Percentiles rank a stretch among this genome's conserved stretches.
Evolutionary conservation across 2,329 filamentous ascomycete species (phyloP).

Genomic region (Dactylonectria estremocensis): DNA sequence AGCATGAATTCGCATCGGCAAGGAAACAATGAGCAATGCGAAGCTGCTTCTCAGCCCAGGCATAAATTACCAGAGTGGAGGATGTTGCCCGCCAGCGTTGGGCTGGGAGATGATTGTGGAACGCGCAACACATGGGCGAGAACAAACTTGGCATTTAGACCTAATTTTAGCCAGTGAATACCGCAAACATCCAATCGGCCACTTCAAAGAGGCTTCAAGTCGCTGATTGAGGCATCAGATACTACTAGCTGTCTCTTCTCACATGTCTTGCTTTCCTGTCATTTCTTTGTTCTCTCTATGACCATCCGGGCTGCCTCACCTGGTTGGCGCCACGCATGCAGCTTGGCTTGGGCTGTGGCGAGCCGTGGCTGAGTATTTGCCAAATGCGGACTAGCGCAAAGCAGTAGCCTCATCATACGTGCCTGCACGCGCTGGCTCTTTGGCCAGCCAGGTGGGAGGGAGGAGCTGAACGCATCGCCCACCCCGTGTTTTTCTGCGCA

Average conservation of each 20-base stretch:
- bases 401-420: slow-evolving; percentile 30
- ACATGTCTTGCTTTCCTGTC: background rate
- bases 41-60: background rate
- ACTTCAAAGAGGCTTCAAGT: background rate
- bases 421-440: slow-evolving; percentile 33
- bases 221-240: background rate
- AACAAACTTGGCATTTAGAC: background rate
- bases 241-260: background rate
- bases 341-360: slow-evolving; percentile 33
- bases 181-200: slow-evolving; percentile 6
- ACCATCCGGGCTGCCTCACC: slow-evolving; percentile 10
- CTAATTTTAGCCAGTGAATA: slow-evolving; percentile 12
- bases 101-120: background rate
- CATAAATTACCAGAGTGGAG: background rate
- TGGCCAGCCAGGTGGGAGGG: slow-evolving; percentile 38
- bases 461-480: slow-evolving; percentile 41
- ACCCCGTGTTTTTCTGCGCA: slow-evolving; percentile 47
- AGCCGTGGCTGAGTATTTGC: slow-evolving; percentile 36
- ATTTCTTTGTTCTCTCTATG: background rate
- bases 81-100: background rate
- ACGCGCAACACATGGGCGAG: background rate
- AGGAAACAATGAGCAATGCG: background rate
- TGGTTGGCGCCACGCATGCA: slow-evolving; percentile 34
- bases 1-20: background rate
- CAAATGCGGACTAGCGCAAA: slow-evolving; percentile 34